phyloP scores from a whole-genome alignment of 169 alveolate genomes.

The Plasmodium vivax region DNA sequence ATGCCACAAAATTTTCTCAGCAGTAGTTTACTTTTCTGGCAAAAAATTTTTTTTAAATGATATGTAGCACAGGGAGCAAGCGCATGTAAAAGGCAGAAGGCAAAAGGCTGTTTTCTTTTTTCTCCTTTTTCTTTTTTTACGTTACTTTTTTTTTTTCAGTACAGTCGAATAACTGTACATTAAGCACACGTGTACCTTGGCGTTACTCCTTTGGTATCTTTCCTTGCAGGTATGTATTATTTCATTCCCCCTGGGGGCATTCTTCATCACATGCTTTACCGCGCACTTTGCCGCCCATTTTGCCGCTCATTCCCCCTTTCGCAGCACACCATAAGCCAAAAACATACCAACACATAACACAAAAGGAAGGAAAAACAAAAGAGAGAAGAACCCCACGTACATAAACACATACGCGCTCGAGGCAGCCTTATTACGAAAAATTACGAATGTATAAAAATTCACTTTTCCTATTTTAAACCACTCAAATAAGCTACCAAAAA shows the following conservation, averaged over 20 bases:
- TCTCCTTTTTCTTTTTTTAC: not conserved
- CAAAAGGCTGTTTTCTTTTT: not conserved
- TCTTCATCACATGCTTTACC: not conserved
- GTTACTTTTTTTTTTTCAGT: not conserved
- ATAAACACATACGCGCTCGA: not conserved
- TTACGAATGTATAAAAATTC: conserved; percentile 17
- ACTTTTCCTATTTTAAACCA: not conserved
- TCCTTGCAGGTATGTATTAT: not conserved
- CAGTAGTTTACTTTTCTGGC: not conserved
- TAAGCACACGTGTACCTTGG: not conserved
- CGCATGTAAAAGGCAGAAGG: not conserved
- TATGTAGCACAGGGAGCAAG: not conserved
- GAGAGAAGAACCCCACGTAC: not conserved
- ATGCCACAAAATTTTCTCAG: not conserved
- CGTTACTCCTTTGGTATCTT: not conserved
- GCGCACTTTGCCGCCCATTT: not conserved
- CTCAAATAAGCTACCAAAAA: not conserved
- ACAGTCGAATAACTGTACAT: not conserved
- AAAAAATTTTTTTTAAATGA: not conserved
- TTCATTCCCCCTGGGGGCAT: not conserved
- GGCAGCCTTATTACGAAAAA: not conserved
- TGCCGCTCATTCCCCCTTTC: not conserved
- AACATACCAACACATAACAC: not conserved
- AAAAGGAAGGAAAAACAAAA: not conserved
- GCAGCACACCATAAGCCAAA: not conserved